Evolutionary conservation across 306 rosid genomes (phyloP), one percentile per base, ranked within the genome.

Genomic region (Cicer chorassanicum): DNA sequence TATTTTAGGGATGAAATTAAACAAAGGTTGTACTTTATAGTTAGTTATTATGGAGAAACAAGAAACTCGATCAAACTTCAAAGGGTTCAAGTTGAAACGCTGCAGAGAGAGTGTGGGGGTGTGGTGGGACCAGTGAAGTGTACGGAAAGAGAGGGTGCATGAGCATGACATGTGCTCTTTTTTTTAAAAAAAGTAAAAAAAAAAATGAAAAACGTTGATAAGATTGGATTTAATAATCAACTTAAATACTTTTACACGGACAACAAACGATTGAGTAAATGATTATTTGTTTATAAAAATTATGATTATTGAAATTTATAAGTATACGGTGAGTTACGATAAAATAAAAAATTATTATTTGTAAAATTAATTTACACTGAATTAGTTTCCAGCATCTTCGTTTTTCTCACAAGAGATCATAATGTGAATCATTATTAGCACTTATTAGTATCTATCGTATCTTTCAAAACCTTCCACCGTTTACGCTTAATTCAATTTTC

Each of bases 121-220:
- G 63, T 57, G 16, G 41, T 2, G 64, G 64, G 64, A 57, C 64
- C 64, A 40, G 41, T 57, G 41, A 24, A 57, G 10, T 12, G 41
- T 57, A 57, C 64, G 64, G 64, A 57, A 57, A 57, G 64, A 21
- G 15, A 57, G 36, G 64, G 64, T 24, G 40, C 64, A 57, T 57
- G 41, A 57, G 64, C 64, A 57, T 57, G 9, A 11, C 64, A 57
- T 57, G 64, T 57, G 41, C 12, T 55, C 29, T 2, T 29, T 57
- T 11, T 7, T 10, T 55, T 57, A 14, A 57, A n/a, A n/a, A n/a
- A n/a, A 57, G 15, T 24, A 57, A 13, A 15, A 51, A 51, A 0
- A 6, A 51, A 51, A 51, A 0, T 9, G 4, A 12, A 4, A 57
- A 29, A 57, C 10, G 11, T 21, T 56, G 8, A 56, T 56, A 21